phyloP scores from a whole-genome alignment of 257 asterid genomes.

The Thymus quinquecostatus region DNA sequence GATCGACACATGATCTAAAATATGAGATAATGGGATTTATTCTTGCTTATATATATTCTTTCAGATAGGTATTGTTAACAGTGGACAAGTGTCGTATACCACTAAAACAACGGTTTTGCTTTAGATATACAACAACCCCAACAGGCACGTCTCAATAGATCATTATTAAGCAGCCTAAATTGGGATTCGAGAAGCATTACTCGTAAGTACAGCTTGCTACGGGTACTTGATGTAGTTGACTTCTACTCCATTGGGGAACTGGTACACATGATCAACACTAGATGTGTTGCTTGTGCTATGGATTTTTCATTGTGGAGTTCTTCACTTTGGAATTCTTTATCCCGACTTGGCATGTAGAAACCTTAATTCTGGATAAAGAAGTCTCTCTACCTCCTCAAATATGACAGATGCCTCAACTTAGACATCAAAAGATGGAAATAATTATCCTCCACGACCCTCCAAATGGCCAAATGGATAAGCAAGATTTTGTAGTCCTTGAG shows the following conservation, averaged over 20 bases:
- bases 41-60: too few relatives aligned
- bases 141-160: not conserved
- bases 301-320: not conserved
- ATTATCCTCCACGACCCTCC: conserved; percentile 22
- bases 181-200: conserved; percentile 16
- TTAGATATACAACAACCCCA: too few relatives aligned
- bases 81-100: too few relatives aligned
- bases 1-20: too few relatives aligned
- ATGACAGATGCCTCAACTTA: conserved; percentile 34
- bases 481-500: conserved; percentile 10
- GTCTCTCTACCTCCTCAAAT: conserved; percentile 22
- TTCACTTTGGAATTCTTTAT: conserved; percentile 5
- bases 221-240: conserved; percentile 20
- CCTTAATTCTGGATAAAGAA: conserved; percentile 12
- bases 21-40: too few relatives aligned
- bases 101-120: too few relatives aligned
- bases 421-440: not conserved
- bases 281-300: conserved; percentile 22
- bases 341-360: conserved; percentile 30
- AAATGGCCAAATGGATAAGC: not conserved
- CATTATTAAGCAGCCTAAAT: conserved; percentile 16
- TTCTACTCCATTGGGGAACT: not conserved
- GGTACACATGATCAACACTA: conserved; percentile 6
- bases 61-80: too few relatives aligned
- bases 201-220: conserved; percentile 13